Conservation (phyloP, 371 early-diverging fungal genomes). For the Furculomyces boomerangus region DNA sequence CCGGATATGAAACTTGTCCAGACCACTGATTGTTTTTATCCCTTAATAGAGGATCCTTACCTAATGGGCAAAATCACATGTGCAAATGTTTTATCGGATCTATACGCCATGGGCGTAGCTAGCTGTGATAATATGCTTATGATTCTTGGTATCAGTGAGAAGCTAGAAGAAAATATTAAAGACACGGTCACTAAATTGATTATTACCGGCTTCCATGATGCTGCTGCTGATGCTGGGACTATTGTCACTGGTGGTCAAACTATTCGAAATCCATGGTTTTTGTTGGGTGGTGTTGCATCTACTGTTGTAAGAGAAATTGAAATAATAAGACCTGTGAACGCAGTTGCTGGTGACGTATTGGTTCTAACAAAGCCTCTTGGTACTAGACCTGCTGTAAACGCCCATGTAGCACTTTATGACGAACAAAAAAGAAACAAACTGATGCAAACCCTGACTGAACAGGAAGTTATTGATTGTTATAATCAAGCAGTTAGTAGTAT, state of each 20-base stretch:
- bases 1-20: constrained; percentile 13
- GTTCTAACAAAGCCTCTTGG: constrained; percentile 19
- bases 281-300: constrained; percentile 17
- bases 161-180: constrained; percentile 6
- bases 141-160: constrained; percentile 13
- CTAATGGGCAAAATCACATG: constrained; percentile 15
- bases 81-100: constrained; percentile 18
- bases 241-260: constrained; percentile 19
- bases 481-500: constrained; percentile 10
- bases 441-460: constrained; percentile 1
- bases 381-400: constrained; percentile 19
- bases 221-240: constrained; percentile 14
- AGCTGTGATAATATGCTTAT: constrained; percentile 20
- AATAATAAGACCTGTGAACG: constrained; percentile 7
- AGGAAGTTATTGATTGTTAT: constrained; percentile 10
- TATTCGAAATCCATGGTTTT: constrained; percentile 13
- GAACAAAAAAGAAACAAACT: constrained; percentile 8
- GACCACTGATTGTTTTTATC: constrained; percentile 22
- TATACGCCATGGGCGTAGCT: constrained; percentile 21
- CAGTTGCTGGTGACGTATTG: constrained; percentile 13
- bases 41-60: constrained; percentile 18
- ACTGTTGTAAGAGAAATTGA: constrained; percentile 3
- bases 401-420: constrained; percentile 9
- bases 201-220: constrained; percentile 5
- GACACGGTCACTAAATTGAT: constrained; percentile 5